phyloP scores from a whole-genome alignment of 2,329 filamentous ascomycete genomes.

The Plenodomus tracheiphilus region DNA sequence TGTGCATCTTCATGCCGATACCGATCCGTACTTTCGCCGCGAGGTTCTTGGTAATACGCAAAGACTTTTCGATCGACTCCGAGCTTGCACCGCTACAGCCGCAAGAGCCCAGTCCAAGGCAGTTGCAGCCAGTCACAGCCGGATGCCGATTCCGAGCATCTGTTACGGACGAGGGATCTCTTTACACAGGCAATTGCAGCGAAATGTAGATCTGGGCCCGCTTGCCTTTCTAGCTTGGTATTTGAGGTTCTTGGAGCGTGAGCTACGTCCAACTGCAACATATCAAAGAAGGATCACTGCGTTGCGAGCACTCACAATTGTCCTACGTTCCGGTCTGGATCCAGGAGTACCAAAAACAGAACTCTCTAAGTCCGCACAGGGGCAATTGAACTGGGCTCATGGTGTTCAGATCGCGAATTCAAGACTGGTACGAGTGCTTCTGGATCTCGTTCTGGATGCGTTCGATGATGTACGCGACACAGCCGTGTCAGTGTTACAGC shows the following conservation, averaged over 20 bases:
- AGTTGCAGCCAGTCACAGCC: constrained; percentile 1
- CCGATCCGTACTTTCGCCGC: constrained; percentile 83
- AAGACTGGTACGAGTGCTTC: constrained; percentile 62
- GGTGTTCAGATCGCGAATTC: constrained; percentile 49
- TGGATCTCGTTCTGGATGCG: constrained; percentile 83
- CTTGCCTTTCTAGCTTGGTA: constrained; percentile 75
- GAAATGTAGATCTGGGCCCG: constrained; percentile 53
- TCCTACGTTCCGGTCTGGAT: constrained; percentile 73
- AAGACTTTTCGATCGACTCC: constrained; percentile 73
- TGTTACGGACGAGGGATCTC: constrained; percentile 1
- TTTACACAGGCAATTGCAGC: neutral
- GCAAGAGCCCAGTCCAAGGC: constrained; percentile 21
- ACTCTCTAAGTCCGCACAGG: constrained; percentile 54
- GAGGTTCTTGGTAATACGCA: constrained; percentile 76
- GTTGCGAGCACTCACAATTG: constrained; percentile 68
- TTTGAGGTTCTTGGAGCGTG: constrained; percentile 68
- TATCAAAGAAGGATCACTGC: constrained; percentile 89
- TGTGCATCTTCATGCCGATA: constrained; percentile 75
- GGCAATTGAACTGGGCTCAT: constrained; percentile 56
- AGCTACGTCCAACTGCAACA: constrained; percentile 78
- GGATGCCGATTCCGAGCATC: constrained; percentile 22
- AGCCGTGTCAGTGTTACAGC: constrained; percentile 51
- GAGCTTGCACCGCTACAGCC: constrained; percentile 40
- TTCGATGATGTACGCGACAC: constrained; percentile 84
- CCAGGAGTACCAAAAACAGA: constrained; percentile 43